Evolutionary conservation across 2,329 filamentous ascomycete species (phyloP).

Genomic region (Penicillium sp.): DNA sequence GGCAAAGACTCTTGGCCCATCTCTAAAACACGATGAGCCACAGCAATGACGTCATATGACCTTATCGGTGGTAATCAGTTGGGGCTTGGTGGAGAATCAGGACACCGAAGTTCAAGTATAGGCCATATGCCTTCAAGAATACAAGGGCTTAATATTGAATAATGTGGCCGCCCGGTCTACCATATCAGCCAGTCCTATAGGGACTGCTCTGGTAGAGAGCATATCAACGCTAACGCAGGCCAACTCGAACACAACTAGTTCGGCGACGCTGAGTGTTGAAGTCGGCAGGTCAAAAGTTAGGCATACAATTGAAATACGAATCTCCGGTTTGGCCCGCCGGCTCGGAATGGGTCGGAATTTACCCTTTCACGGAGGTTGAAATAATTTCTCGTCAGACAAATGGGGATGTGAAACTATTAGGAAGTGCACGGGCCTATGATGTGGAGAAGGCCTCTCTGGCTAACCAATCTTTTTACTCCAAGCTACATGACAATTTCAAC

Average conservation of each 20-base stretch:
- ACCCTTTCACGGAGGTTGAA: background rate
- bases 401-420: conserved; percentile 1
- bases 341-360: background rate
- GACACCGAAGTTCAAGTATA: background rate
- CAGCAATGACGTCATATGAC: background rate
- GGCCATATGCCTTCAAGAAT: no score
- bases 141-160: no score
- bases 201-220: no score
- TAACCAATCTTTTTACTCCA: background rate
- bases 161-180: no score
- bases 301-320: background rate
- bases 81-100: background rate
- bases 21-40: background rate
- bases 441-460: background rate
- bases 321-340: background rate
- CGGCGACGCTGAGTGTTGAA: no score
- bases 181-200: no score
- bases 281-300: conserved; percentile 4
- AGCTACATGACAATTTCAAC: background rate
- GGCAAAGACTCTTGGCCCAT: background rate
- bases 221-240: no score
- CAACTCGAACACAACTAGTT: no score
- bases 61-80: conserved; percentile 1
- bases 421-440: background rate
- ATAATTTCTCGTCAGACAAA: conserved; percentile 1